Percentiles rank a stretch among this genome's conserved stretches.
Evolutionary conservation across 2,329 filamentous ascomycete species (phyloP).

Genomic region (Colletotrichum lini): DNA sequence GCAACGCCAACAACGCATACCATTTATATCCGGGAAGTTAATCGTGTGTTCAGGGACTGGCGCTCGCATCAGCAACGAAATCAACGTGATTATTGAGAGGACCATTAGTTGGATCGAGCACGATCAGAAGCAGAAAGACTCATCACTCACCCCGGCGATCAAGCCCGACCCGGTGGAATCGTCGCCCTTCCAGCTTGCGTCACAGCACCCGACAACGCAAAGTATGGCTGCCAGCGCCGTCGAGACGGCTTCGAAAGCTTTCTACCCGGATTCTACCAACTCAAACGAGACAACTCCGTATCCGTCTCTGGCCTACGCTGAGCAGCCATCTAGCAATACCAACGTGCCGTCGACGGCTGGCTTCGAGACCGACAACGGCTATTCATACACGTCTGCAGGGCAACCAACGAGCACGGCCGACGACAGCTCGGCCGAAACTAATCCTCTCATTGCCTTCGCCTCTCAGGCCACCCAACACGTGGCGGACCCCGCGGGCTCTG

Average conservation of each 20-base stretch:
- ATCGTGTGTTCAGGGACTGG: conserved; percentile 57
- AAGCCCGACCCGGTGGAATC: conserved; percentile 32
- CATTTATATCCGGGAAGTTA: conserved; percentile 11
- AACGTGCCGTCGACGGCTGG: conserved; percentile 41
- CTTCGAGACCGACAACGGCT: conserved; percentile 33
- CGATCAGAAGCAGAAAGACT: conserved; percentile 50
- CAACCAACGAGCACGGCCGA: conserved; percentile 41
- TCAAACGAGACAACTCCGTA: conserved; percentile 50
- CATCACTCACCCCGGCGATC: conserved; percentile 18
- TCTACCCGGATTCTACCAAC: conserved; percentile 47
- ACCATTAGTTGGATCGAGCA: conserved; percentile 69
- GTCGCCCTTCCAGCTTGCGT: conserved; percentile 24
- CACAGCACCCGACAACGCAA: conserved; percentile 28
- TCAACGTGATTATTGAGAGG: conserved; percentile 64
- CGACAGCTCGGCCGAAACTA: conserved; percentile 48
- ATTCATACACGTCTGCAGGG: conserved; percentile 31
- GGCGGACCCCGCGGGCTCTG: conserved; percentile 43
- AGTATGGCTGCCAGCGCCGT: conserved; percentile 16
- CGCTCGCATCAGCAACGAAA: conserved; percentile 58
- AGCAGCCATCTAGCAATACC: conserved; percentile 45
- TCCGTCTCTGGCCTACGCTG: conserved; percentile 49
- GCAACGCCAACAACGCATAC: conserved; percentile 41
- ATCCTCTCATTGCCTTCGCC: conserved; percentile 58
- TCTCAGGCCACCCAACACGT: conserved; percentile 56
- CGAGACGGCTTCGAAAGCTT: conserved; percentile 48